These are phyloP conservation scores for Globisporangium takayamanum DNA, from an alignment of 352 stramenopile species.

Conservation along the genomic window DNA sequence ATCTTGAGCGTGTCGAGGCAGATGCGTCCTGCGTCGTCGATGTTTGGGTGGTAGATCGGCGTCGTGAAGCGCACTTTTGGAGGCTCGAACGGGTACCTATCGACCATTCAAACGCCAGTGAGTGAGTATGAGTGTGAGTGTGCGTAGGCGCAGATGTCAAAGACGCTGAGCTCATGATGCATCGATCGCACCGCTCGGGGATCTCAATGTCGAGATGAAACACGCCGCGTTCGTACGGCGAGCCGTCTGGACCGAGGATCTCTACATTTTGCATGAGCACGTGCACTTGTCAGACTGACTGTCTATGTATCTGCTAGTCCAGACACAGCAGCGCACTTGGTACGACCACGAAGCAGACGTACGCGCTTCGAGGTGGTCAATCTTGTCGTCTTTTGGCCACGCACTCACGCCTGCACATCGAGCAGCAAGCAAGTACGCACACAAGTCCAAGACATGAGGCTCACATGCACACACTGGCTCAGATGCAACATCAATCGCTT, in stretches of 20 bases:
- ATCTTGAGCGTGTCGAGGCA: conserved; percentile 91
- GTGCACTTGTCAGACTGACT: neutral
- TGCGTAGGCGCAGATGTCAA: neutral
- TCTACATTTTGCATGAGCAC: conserved; percentile 26
- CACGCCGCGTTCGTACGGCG: conserved; percentile 73
- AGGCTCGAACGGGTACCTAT: conserved; percentile 79
- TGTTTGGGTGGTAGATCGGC: conserved; percentile 84
- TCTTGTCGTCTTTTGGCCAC: conserved; percentile 69
- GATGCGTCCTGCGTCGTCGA: conserved; percentile 82
- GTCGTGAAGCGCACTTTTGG: conserved; percentile 74
- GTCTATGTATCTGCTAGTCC: too few relatives aligned
- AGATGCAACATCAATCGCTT: neutral
- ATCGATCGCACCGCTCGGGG: conserved; percentile 34
- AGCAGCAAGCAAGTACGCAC: neutral
- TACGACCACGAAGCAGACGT: conserved; percentile 10
- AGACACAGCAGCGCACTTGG: neutral
- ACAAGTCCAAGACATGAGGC: neutral
- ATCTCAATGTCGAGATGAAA: conserved; percentile 73
- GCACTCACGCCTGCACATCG: conserved; percentile 46
- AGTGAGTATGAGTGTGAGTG: too few relatives aligned
- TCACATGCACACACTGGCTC: neutral
- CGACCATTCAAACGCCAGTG: neutral
- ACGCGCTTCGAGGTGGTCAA: conserved; percentile 75
- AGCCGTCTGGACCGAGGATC: conserved; percentile 73
- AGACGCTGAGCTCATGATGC: neutral